Conservation (phyloP, 208 protist species). For the Leishmania guyanensis region DNA sequence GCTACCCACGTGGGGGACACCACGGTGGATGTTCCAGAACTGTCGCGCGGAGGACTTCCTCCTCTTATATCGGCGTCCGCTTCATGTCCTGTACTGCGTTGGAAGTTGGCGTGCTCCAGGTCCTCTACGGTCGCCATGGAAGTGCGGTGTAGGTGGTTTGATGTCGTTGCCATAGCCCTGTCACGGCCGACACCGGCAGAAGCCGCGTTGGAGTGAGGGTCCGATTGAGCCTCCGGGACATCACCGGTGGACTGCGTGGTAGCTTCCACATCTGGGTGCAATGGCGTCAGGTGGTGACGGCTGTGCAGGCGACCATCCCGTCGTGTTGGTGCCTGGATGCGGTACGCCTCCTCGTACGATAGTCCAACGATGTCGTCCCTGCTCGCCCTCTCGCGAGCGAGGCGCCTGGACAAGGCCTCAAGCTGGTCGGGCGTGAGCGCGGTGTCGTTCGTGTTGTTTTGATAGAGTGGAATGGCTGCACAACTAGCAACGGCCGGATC, state of each 20-base stretch:
- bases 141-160: neutral
- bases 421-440: constrained; percentile 37
- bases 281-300: neutral
- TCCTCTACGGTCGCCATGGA: neutral
- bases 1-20: neutral
- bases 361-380: constrained; percentile 58
- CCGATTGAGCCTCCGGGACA: neutral
- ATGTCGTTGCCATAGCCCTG: neutral
- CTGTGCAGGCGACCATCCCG: neutral
- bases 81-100: neutral
- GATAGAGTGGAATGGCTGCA: constrained; percentile 54
- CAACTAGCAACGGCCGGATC: constrained; percentile 27
- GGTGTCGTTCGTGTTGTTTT: constrained; percentile 36
- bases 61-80: neutral
- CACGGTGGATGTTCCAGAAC: neutral
- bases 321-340: constrained; percentile 20
- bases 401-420: constrained; percentile 28
- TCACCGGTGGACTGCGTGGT: neutral
- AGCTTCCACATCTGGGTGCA: neutral
- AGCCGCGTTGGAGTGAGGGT: neutral
- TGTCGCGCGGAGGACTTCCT: neutral
- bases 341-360: constrained; percentile 38
- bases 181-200: neutral
- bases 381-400: constrained; percentile 36
- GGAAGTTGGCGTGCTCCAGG: neutral